Base-by-base conservation (phyloP, 441 rosid species). In the Heliophila coronopifolia region DNA sequence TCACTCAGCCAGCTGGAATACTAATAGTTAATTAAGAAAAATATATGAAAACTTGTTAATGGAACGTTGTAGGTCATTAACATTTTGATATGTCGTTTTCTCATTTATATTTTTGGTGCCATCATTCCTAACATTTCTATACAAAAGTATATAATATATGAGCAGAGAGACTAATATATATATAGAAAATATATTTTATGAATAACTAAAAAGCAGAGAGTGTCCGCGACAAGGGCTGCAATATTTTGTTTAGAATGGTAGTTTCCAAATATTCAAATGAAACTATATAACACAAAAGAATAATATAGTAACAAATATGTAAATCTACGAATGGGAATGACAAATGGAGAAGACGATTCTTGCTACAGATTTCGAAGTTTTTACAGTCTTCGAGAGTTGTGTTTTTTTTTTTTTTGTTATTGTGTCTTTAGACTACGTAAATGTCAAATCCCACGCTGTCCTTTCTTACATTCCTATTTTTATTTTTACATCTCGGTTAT, bases 291-390 rank as follows among this genome's bases (percentile, higher is more conserved):
- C 14, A 14, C 20, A 2, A 17, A 9, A 37, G 16, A 9, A 11
- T 8, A 32, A 8, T 8, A 38, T 19, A n/a, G 14, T 17, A 25
- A n/a, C n/a, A 27, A 43, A 18, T 25, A 61, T 40, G 54, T 54
- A 18, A 35, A 71, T n/a, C 78, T 70, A 71, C 74, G 69, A 69
- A 69, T 68, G 70, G 69, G 80, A 73, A 79, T 76, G 88, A 80
- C 93, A 80, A 80, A 75, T 67, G 78, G 82, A 80, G 83, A 76
- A 73, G 81, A 77, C 93, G 86, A 78, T 63, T 69, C 81, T 48
- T 33, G 86, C 80, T 83, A 67, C 93, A 75, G 52, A 75, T 83
- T 80, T 80, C 87, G 72, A 83, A 73, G 73, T 71, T 58, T 56
- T 67, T 31, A 61, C 72, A 58, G 65, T 68, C 65, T 74, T 52